phyloP scores from a whole-genome alignment of 768 basidiomycete species.

The Trametes villosa region DNA sequence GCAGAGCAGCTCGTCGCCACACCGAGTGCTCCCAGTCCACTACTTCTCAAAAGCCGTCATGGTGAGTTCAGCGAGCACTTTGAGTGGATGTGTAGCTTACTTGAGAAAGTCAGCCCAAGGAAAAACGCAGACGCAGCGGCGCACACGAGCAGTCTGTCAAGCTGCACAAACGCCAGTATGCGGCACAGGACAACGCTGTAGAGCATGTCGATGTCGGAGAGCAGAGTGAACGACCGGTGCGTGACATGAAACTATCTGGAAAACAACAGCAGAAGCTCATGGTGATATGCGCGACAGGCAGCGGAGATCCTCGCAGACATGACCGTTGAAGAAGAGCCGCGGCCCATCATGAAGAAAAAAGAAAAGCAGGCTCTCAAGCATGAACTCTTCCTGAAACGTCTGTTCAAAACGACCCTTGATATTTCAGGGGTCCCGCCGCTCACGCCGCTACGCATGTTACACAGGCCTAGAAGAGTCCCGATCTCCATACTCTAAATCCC shows the following conservation, averaged over 20 bases:
- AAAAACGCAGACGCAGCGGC: slow-evolving; percentile 46
- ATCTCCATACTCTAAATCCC: slow-evolving; percentile 72
- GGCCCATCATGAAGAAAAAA: slow-evolving; percentile 55
- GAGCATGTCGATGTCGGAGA: slow-evolving; percentile 53
- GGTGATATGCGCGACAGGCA: slow-evolving; percentile 39
- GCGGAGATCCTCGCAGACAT: slow-evolving; percentile 48
- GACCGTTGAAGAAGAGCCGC: slow-evolving; percentile 30
- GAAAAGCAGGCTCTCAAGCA: slow-evolving; percentile 68
- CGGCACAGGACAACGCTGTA: slow-evolving; percentile 52
- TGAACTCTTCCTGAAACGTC: slow-evolving; percentile 71
- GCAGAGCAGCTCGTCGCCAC: neutral
- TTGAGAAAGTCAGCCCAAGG: slow-evolving; percentile 34
- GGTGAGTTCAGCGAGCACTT: neutral
- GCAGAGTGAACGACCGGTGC: slow-evolving; percentile 46
- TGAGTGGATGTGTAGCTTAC: neutral
- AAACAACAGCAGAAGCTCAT: slow-evolving; percentile 1
- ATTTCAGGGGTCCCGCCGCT: neutral
- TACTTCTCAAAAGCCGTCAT: neutral
- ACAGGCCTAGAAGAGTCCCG: slow-evolving; percentile 54
- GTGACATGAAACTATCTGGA: neutral
- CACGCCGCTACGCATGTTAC: neutral
- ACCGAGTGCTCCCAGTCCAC: neutral
- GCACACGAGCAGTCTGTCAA: slow-evolving; percentile 58
- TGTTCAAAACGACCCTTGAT: slow-evolving; percentile 12
- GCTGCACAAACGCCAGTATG: slow-evolving; percentile 51